Evolutionary conservation across 2,329 filamentous ascomycete genomes (phyloP).

Genomic region (Neodidymelliopsis sp.): DNA sequence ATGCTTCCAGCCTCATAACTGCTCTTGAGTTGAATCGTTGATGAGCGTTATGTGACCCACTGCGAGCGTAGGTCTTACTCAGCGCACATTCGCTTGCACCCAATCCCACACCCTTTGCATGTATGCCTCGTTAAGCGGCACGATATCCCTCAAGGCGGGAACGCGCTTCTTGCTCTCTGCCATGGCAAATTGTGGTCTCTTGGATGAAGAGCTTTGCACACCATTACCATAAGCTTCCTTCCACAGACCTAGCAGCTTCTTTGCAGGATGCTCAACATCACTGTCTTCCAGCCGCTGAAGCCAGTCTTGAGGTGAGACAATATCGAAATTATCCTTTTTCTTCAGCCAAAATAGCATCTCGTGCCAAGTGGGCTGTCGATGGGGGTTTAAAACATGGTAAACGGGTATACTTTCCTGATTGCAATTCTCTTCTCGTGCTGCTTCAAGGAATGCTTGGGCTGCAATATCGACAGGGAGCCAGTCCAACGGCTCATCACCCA

Average conservation of each 20-base stretch:
- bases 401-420: slow-evolving; percentile 38
- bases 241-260: slow-evolving; percentile 61
- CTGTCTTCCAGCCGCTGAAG: slow-evolving; percentile 49
- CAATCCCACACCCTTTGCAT: slow-evolving; percentile 55
- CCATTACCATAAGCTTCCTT: slow-evolving; percentile 50
- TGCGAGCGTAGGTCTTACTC: slow-evolving; percentile 5
- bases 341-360: slow-evolving; percentile 57
- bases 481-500: slow-evolving; percentile 37
- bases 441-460: slow-evolving; percentile 59
- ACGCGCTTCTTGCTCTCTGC: slow-evolving; percentile 43
- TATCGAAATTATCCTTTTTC: slow-evolving; percentile 49
- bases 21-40: slow-evolving; percentile 3
- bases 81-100: slow-evolving; percentile 34
- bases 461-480: slow-evolving; percentile 47
- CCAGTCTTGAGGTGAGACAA: slow-evolving; percentile 54
- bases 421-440: slow-evolving; percentile 30
- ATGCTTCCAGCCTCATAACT: not conserved
- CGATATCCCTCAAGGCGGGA: slow-evolving; percentile 45
- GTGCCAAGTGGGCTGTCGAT: slow-evolving; percentile 53
- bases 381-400: slow-evolving; percentile 60
- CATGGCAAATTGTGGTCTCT: slow-evolving; percentile 45
- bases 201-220: not conserved
- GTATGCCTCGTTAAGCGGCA: slow-evolving; percentile 54
- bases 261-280: slow-evolving; percentile 52
- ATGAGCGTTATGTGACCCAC: slow-evolving; percentile 28